A percentile compares a stretch with the other conserved stretches of the same genome.
These are phyloP conservation scores for Pezicula carpinea DNA, from an alignment of 2,329 filamentous ascomycete species.

Conservation along the genomic window DNA sequence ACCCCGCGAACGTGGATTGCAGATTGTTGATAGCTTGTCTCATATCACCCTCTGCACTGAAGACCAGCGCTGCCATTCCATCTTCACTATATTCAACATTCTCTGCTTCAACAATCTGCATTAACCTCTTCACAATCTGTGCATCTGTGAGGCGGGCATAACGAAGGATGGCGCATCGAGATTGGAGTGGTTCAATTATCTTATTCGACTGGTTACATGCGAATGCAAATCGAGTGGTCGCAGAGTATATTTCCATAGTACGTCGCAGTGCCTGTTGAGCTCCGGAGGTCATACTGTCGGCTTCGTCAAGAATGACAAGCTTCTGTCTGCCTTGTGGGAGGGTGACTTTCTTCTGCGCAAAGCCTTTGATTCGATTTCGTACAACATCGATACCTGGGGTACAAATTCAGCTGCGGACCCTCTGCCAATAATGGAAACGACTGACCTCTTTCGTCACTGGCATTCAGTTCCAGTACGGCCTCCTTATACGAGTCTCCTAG, in stretches of 20 bases:
- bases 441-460: constrained; percentile 83
- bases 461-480: constrained; percentile 93
- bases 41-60: constrained; percentile 98
- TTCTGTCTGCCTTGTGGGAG: constrained; percentile 88
- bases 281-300: constrained; percentile 95
- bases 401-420: constrained; percentile 1
- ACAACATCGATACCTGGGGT: constrained; percentile 85
- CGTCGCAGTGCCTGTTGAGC: constrained; percentile 91
- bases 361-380: constrained; percentile 94
- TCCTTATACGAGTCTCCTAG: constrained; percentile 95
- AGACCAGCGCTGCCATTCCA: constrained; percentile 90
- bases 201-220: constrained; percentile 99
- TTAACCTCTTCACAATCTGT: constrained; percentile 83
- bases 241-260: constrained; percentile 98
- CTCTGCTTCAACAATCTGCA: constrained; percentile 92
- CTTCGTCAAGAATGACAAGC: constrained; percentile 94
- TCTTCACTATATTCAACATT: constrained; percentile 88
- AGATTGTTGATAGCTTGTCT: constrained; percentile 98
- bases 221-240: constrained; percentile 94
- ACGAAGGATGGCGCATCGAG: constrained; percentile 89
- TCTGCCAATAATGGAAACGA: neutral
- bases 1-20: constrained; percentile 88
- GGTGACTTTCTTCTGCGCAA: constrained; percentile 98
- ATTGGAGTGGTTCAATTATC: constrained; percentile 98
- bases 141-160: constrained; percentile 90